Base-by-base conservation (phyloP, 2,329 filamentous ascomycete genomes). In the Fusarium haematococcum region DNA sequence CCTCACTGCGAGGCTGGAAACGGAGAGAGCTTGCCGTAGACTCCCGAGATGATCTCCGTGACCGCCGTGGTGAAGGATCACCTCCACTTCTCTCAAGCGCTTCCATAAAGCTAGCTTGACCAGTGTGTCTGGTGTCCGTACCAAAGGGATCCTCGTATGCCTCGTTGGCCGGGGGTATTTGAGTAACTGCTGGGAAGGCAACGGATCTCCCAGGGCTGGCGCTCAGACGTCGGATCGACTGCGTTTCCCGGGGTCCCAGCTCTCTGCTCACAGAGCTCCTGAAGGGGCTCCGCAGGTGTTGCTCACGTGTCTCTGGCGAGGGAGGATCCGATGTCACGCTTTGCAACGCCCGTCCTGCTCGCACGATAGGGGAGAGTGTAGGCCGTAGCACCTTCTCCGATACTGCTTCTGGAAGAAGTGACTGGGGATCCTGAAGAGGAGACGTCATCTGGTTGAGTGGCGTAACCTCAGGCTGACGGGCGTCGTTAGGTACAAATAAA, bases 321-420 rank as follows among this genome's bases (percentile, higher is more conserved):
- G 89, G 88, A 9, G 88, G 87, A 71, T 91, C 89, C 0, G 89
- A 90, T 13, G 89, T 89, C 41, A 91, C 87, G 67, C 85, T 89
- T 75, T 91, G 89, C 16, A 91, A 80, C 33, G 86, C 88, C 57
- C 88, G 84, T 4, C 89, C 89, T 30, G 86, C 89, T 54, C 89
- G 85, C n/a, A 91, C 86, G 39, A 90, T 90, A 2, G 89, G 88
- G 6, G 89, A 90, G 0, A 91, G 81, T 7, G 82, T 83, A 30
- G 87, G 86, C 10, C 87, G 85, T 16, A 75, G 69, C 2, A 78
- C 80, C 43, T 79, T 80, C 14, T 82, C 80, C 7, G 74, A 70
- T 23, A 71, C 54, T 5, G 68, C 56, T 52, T 84, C 82, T 6
- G 79, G 79, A 20, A 69, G 74, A 9, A 80, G 32, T 5, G 82